Conservation (phyloP, 352 stramenopile species). For the Phytophthora colocasiae region DNA sequence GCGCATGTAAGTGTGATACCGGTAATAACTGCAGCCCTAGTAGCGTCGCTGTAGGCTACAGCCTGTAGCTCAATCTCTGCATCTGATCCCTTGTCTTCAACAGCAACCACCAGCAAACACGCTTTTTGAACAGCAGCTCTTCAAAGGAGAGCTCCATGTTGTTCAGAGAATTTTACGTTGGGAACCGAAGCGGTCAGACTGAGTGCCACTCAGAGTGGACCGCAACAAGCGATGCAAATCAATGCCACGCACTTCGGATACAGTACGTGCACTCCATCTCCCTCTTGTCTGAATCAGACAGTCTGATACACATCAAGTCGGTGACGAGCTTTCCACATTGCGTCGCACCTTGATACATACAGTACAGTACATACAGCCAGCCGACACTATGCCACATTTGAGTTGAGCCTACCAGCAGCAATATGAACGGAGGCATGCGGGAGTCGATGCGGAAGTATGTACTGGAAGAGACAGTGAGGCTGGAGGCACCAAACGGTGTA, state of each 20-base stretch:
- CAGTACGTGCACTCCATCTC: constrained; percentile 17
- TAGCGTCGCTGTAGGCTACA: no score
- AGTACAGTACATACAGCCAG: background rate
- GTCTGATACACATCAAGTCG: constrained; percentile 32
- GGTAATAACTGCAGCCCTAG: background rate
- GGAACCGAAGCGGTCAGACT: no score
- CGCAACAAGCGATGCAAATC: constrained; percentile 15
- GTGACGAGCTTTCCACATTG: constrained; percentile 16
- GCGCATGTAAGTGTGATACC: background rate
- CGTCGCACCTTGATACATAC: background rate
- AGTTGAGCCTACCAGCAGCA: background rate
- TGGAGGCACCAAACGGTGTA: constrained; percentile 25
- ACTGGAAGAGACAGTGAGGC: constrained; percentile 9
- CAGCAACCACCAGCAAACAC: background rate
- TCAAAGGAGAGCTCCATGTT: no score
- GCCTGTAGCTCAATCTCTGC: no score
- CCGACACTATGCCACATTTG: background rate
- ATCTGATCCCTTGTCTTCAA: constrained; percentile 12
- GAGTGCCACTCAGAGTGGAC: no score
- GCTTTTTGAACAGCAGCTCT: no score
- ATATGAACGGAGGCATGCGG: no score
- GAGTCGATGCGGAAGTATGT: no score
- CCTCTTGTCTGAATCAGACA: constrained; percentile 3
- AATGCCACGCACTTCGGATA: constrained; percentile 34
- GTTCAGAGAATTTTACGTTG: no score